A percentile compares a stretch with the other conserved stretches of the same genome.
phyloP scores from a whole-genome alignment of 1,284 basidiomycete species.

The Marasmius oreades region DNA sequence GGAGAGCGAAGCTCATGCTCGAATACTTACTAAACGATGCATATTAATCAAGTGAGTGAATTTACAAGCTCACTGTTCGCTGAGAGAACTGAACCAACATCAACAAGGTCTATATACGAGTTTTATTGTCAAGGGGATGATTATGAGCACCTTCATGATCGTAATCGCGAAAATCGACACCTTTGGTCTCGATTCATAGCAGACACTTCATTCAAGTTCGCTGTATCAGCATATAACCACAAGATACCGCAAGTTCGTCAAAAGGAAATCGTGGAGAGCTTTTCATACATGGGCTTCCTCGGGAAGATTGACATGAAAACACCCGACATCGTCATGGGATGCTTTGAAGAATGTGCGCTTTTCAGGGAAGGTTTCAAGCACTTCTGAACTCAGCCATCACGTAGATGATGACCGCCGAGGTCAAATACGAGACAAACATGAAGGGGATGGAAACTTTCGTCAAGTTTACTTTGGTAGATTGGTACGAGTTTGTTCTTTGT shows the following conservation, averaged over 20 bases:
- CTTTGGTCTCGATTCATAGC: conserved; percentile 62
- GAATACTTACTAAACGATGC: conserved; percentile 72
- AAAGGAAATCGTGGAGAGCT: conserved; percentile 72
- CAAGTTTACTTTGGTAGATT: conserved; percentile 82
- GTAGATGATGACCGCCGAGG: conserved; percentile 49
- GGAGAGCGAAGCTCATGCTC: conserved; percentile 70
- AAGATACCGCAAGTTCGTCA: conserved; percentile 67
- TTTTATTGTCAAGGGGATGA: conserved; percentile 68
- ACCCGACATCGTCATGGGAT: conserved; percentile 76
- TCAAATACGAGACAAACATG: conserved; percentile 42
- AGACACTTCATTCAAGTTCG: conserved; percentile 78
- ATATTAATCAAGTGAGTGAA: conserved; percentile 79
- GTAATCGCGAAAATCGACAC: conserved; percentile 42
- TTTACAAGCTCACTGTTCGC: conserved; percentile 4
- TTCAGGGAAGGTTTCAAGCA: conserved; percentile 1
- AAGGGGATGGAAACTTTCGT: conserved; percentile 65
- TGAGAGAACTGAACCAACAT: conserved; percentile 10
- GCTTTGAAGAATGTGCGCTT: conserved; percentile 87
- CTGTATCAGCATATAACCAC: conserved; percentile 76
- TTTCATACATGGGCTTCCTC: conserved; percentile 81
- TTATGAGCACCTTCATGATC: conserved; percentile 70
- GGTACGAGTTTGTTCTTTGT: conserved; percentile 48
- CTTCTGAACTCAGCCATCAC: background rate
- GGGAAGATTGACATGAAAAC: conserved; percentile 84
- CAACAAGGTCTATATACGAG: conserved; percentile 68